Evolutionary conservation across 768 basidiomycete genomes (phyloP).

Genomic region (Daedalea quercina): DNA sequence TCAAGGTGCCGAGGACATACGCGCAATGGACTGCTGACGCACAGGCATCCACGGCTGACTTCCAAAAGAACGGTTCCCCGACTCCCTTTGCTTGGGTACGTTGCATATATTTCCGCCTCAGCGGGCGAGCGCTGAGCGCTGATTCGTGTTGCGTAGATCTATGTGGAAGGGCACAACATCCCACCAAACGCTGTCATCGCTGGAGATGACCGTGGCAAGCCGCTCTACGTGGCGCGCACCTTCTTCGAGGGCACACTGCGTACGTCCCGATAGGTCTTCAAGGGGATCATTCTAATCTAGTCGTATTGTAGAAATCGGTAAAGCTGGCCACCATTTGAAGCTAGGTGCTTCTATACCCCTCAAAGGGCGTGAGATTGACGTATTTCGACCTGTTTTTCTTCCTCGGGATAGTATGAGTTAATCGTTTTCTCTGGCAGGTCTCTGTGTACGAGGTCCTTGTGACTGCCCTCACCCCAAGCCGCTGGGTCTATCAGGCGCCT

Average conservation of each 20-base stretch:
- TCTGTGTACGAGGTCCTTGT: background rate
- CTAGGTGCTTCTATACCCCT: background rate
- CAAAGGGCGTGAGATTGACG: background rate
- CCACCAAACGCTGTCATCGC: background rate
- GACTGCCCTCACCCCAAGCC: background rate
- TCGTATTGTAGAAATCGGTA: background rate
- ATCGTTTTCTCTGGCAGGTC: background rate
- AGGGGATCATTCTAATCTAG: too few relatives aligned
- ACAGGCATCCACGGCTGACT: background rate
- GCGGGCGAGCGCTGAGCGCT: background rate
- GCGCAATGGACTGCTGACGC: background rate
- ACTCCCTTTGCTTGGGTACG: background rate
- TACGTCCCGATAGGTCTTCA: background rate
- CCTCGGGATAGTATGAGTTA: background rate
- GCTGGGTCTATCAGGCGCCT: background rate
- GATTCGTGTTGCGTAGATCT: background rate
- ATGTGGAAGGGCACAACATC: background rate
- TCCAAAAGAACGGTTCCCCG: background rate
- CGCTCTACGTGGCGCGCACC: background rate
- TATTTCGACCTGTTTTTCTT: background rate
- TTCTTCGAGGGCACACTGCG: background rate
- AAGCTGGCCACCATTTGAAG: background rate
- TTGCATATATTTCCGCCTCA: background rate
- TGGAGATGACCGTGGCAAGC: background rate
- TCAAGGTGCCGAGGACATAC: background rate